Evolutionary conservation across 1,284 basidiomycete genomes (phyloP), one percentile per base, ranked within the genome.

Genomic region (Salmacisia buchloeana): DNA sequence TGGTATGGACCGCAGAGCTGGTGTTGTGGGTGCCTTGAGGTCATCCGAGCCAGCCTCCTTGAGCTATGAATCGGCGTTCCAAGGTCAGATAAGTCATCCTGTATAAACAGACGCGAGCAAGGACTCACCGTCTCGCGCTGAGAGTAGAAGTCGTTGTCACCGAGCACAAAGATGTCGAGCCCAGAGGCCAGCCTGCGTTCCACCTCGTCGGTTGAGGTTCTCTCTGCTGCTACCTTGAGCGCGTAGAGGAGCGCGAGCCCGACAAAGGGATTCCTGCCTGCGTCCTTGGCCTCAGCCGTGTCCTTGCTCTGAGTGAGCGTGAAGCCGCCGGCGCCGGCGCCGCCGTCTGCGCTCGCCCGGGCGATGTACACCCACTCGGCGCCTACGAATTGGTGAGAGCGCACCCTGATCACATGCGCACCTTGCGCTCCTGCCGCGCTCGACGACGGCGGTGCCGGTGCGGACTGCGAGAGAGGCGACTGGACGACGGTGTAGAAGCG

Each of bases 141-240:
- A 2, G 93, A 96, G 82, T 98, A 98, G 75, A 97, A 98, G 80
- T 97, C 96, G 76, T 98, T 98, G 81, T 93, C 92, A 4, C 91
- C 96, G 23, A 89, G 86, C 63, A 97, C 90, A 34, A 85, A 85
- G 66, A 97, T 69, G 86, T 73, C 90, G 85, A 68, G 92, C 82
- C 59, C 87, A 85, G 4, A 63, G 3, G 57, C 61, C 15, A 66
- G 66, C 13, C 60, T 34, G 0, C 38, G 7, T 29, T 33, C 62
- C 4, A 65, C 58, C 35, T 56, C 69, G 12, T 54, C 63, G 2
- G 23, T 63, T 7, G 52, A 73, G 41, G 25, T 83, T 80, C 4
- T 86, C 86, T 64, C 75, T 9, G 71, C 59, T 5, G 76, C 74
- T 0, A 96, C 83, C 25, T 85, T 81, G 43, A 96, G 82, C 0